Conservation (phyloP, 1,139 yeast species). For the Diutina ranongensis region DNA sequence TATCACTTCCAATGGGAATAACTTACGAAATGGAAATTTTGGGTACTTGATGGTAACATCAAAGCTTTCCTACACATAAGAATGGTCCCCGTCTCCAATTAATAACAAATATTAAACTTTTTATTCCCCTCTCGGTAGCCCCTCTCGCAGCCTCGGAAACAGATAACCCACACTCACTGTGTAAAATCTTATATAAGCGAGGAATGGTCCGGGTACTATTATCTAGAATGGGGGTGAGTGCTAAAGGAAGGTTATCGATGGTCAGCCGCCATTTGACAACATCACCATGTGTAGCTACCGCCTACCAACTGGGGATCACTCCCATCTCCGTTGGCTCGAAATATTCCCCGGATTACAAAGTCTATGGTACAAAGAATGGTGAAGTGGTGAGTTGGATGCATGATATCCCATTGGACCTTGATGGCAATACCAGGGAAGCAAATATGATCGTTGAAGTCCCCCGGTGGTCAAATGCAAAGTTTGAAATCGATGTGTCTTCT, state of each 20-base stretch:
- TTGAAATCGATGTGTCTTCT: constrained; percentile 62
- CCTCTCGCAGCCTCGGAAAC: not conserved
- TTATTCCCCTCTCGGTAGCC: not conserved
- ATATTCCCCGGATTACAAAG: constrained; percentile 21
- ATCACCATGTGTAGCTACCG: not conserved
- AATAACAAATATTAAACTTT: no score
- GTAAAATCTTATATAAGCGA: not conserved
- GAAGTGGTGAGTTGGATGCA: constrained; percentile 68
- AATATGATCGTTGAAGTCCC: constrained; percentile 89
- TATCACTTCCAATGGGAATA: no score
- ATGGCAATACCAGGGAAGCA: constrained; percentile 51
- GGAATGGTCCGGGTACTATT: not conserved
- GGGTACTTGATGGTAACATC: no score
- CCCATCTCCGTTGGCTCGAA: constrained; percentile 18
- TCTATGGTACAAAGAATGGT: constrained; percentile 27
- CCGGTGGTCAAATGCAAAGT: constrained; percentile 83
- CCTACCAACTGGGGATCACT: not conserved
- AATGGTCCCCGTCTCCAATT: no score
- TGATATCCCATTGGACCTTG: constrained; percentile 62
- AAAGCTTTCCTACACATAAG: no score
- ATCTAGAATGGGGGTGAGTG: not conserved
- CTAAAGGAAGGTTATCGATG: not conserved
- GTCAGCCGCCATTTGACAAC: not conserved
- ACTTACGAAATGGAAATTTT: no score
- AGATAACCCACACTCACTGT: not conserved